These are phyloP conservation scores for Capronia epimyces DNA, from an alignment of 2,329 filamentous ascomycete genomes.

Conservation along the genomic window DNA sequence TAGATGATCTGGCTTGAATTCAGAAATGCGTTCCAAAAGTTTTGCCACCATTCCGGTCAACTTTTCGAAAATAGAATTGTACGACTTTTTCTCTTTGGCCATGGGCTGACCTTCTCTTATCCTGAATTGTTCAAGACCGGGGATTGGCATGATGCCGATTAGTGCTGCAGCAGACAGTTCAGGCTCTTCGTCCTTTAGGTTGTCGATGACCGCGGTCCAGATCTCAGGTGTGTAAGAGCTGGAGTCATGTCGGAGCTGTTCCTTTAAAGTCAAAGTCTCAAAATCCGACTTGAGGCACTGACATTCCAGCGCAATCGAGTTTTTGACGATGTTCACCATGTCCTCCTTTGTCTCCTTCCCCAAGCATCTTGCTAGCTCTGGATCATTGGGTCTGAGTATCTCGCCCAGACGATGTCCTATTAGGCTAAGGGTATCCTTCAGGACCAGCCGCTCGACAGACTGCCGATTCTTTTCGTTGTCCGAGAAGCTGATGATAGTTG, in stretches of 20 bases:
- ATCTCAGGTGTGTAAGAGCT: constrained; percentile 67
- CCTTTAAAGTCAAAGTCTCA: constrained; percentile 56
- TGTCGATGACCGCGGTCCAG: constrained; percentile 70
- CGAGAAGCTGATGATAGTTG: constrained; percentile 45
- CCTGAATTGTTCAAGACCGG: constrained; percentile 69
- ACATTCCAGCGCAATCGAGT: constrained; percentile 65
- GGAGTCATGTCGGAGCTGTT: constrained; percentile 60
- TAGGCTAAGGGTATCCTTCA: constrained; percentile 46
- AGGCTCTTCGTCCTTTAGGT: constrained; percentile 61
- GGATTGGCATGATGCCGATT: constrained; percentile 62
- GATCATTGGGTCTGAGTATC: constrained; percentile 49
- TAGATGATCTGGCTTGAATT: constrained; percentile 66
- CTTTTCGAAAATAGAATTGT: constrained; percentile 67
- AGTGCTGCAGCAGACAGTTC: constrained; percentile 70
- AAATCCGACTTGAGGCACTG: constrained; percentile 65
- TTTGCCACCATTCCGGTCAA: constrained; percentile 61
- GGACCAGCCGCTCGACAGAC: constrained; percentile 44
- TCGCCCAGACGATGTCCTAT: constrained; percentile 48
- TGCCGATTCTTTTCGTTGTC: constrained; percentile 42
- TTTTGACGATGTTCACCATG: constrained; percentile 59
- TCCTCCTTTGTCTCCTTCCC: constrained; percentile 49
- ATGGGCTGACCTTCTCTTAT: constrained; percentile 39
- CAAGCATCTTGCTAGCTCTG: constrained; percentile 43
- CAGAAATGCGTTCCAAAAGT: constrained; percentile 71
- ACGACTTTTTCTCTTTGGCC: constrained; percentile 57